Conservation (phyloP, 768 basidiomycete species). For the Saitozyma podzolica region DNA sequence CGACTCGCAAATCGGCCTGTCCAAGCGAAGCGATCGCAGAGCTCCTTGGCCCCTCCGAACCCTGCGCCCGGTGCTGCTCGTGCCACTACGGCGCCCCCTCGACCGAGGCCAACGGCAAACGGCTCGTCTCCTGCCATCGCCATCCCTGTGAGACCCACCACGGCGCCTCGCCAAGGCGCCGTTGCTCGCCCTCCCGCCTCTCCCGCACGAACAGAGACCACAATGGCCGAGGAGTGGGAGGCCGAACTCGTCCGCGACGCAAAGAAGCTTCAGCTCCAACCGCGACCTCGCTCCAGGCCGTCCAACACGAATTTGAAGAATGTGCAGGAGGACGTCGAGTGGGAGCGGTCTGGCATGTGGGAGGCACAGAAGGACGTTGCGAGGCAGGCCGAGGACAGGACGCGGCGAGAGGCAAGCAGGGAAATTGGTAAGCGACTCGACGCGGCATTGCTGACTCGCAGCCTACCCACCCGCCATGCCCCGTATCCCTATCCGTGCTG, state of each 20-base stretch:
- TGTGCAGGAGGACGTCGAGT: constrained; percentile 10
- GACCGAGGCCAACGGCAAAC: background rate
- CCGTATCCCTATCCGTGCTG: constrained; percentile 52
- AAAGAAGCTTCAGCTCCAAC: background rate
- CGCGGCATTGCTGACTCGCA: constrained; percentile 9
- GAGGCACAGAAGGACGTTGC: constrained; percentile 18
- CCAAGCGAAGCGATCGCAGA: background rate
- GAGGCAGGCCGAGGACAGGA: constrained; percentile 32
- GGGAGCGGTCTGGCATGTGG: constrained; percentile 38
- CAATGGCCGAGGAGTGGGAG: constrained; percentile 39
- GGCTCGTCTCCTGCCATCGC: background rate
- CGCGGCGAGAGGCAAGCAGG: constrained; percentile 24
- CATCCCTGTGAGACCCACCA: background rate
- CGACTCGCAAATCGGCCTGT: background rate
- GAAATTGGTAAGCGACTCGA: constrained; percentile 31
- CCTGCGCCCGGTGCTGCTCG: no score
- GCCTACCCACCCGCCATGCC: constrained; percentile 40
- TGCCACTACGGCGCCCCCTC: background rate
- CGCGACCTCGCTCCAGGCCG: background rate
- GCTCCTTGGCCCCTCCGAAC: background rate
- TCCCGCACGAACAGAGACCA: constrained; percentile 16
- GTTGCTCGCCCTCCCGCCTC: constrained; percentile 6
- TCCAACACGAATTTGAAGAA: background rate
- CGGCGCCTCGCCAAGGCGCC: background rate
- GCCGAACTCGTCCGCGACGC: constrained; percentile 22